A percentile compares a stretch with the other conserved stretches of the same genome.
phyloP scores from a whole-genome alignment of 331 rosid genomes.

The Rosa hybrid region DNA sequence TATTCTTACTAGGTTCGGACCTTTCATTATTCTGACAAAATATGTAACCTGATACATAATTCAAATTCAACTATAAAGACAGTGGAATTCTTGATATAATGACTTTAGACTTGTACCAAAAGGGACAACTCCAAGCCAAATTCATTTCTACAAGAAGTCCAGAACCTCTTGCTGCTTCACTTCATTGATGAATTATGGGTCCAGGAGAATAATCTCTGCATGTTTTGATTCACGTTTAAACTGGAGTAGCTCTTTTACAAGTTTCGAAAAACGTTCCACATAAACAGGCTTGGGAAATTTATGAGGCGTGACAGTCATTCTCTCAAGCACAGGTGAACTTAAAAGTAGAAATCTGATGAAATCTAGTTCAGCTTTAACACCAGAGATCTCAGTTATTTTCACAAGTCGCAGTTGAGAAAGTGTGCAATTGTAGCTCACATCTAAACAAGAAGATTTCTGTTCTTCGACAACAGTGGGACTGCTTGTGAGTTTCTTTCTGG shows the following conservation, averaged over 20 bases:
- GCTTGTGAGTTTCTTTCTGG: too few species aligned
- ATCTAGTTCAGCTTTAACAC: too few species aligned
- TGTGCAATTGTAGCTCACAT: too few species aligned
- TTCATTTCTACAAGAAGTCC: background rate
- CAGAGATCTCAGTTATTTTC: too few species aligned
- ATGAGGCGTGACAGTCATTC: background rate
- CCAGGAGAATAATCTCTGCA: conserved; percentile 46
- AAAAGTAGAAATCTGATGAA: conserved; percentile 25
- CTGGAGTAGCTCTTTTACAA: conserved; percentile 42
- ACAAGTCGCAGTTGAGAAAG: too few species aligned
- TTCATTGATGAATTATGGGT: conserved; percentile 10
- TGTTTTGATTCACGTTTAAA: conserved; percentile 43
- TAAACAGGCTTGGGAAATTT: background rate
- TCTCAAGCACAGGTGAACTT: conserved; percentile 14
- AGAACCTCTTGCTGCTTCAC: background rate
- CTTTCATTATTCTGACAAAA: background rate
- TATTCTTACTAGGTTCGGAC: too few species aligned
- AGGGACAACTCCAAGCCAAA: background rate
- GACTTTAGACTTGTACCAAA: background rate
- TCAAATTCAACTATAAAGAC: background rate
- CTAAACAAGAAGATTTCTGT: too few species aligned
- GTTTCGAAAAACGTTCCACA: background rate
- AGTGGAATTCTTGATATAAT: background rate
- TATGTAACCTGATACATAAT: too few species aligned
- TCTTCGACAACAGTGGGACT: too few species aligned